Base-by-base conservation (phyloP, 768 basidiomycete genomes). In the Neoboletus subvelutipes region DNA sequence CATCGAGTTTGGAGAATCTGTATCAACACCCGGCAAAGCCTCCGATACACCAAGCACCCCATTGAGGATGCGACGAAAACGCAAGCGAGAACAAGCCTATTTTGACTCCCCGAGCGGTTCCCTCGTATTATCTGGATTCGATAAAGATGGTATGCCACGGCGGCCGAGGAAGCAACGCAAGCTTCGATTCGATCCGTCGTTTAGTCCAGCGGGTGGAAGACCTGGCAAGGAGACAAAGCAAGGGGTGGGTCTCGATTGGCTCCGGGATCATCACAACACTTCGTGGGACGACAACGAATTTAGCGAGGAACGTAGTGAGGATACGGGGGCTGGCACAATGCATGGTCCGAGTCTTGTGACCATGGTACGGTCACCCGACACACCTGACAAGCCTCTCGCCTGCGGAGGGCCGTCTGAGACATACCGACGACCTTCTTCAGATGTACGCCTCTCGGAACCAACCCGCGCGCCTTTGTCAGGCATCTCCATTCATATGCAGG, bases 111-210 rank as follows among this genome's bases (percentile, higher is more conserved):
- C 68, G 1, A 71, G 56, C 17, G 58, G 62, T 2, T 73, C 61
- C 28, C 45, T 71, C 48, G 50, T 71, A 28, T 67, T 61, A 53
- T 64, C 69, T 26, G 70, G 57, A 29, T 70, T 70, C 56, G 69
- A 69, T 45, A 70, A 70, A 37, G 61, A 68, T 17, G 70, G 71
- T 4, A 36, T 72, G 24, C 71, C 72, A 34, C 63, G 61, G 20
- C 68, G 70, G 15, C 70, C 70, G 15, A 67, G 45, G 54, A 71
- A 71, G 46, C 63, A 43, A 36, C 66, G 62, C 22, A 71, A 56
- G 48, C 64, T 73, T 40, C 64, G 67, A 13, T 70, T 64, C 33
- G 54, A 63, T 33, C 67, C 59, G 4, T 68, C 66, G 5, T 61
- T 66, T 29, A 65, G 65, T 31, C 68, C 69, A 6, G 43, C 43